A percentile compares a stretch with the other conserved stretches of the same genome.
Conservation (phyloP, 164 flowering plant species). For the Akebia trifoliata region DNA sequence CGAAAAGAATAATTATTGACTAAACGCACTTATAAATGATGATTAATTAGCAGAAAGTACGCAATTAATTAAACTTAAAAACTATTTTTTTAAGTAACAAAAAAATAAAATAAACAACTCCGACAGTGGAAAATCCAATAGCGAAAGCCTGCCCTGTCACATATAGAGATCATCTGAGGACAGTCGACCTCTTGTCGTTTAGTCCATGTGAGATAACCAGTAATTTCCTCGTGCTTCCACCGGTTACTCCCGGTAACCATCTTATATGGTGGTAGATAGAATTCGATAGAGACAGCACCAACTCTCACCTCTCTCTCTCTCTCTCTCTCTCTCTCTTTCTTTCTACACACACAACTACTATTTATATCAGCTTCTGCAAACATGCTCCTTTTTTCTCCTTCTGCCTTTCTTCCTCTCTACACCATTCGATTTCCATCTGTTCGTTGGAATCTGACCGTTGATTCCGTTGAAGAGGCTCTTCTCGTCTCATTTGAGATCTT, state of each 20-base stretch:
- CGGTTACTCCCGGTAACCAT: slow-evolving; percentile 3
- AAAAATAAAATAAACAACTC: too few relatives aligned
- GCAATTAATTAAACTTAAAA: too few relatives aligned
- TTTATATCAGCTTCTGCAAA: slow-evolving; percentile 1
- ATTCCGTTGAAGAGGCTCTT: background rate
- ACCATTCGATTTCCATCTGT: background rate
- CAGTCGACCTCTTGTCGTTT: background rate
- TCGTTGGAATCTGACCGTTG: slow-evolving; percentile 6
- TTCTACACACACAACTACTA: background rate
- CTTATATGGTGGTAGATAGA: too few relatives aligned
- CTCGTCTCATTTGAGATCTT: background rate
- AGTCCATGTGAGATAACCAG: slow-evolving; percentile 5
- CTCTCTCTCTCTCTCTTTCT: background rate
- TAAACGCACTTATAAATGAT: too few relatives aligned
- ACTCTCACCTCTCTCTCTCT: background rate
- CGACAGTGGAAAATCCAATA: too few relatives aligned
- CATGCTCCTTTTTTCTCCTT: slow-evolving; percentile 7
- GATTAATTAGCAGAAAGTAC: too few relatives aligned
- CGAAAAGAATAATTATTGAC: too few relatives aligned
- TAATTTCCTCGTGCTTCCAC: slow-evolving; percentile 8
- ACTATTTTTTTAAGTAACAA: too few relatives aligned
- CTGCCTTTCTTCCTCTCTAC: background rate
- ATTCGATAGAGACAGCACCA: too few relatives aligned
- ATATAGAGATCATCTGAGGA: too few relatives aligned
- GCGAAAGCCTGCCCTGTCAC: too few relatives aligned